Evolutionary conservation across 106 monocot genomes (phyloP).

Genomic region (Acorus gramineus): DNA sequence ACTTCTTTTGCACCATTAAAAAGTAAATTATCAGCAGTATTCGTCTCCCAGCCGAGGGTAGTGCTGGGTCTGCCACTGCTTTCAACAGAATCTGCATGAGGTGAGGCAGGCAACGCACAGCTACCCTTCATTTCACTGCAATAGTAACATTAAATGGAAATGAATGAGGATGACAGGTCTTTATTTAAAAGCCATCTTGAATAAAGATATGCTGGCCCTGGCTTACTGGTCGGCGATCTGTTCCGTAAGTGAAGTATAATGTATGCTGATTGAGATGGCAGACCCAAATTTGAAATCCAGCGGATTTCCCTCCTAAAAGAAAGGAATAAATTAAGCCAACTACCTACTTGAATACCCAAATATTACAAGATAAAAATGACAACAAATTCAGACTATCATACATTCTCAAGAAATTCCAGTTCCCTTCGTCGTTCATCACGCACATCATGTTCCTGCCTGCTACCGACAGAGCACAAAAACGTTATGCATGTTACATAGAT

Average conservation of each 20-base stretch:
- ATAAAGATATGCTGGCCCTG: slow-evolving; percentile 23
- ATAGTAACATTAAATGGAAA: slow-evolving; percentile 5
- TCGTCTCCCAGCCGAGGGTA: slow-evolving; percentile 45
- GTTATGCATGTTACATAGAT: neutral
- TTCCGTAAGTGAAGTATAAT: slow-evolving; percentile 70
- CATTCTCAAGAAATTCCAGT: slow-evolving; percentile 85
- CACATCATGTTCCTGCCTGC: slow-evolving; percentile 75
- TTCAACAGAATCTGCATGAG: slow-evolving; percentile 86
- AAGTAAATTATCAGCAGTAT: slow-evolving; percentile 80
- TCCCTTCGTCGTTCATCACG: slow-evolving; percentile 81
- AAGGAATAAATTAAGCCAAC: neutral
- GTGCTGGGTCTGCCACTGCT: slow-evolving; percentile 60
- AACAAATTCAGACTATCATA: slow-evolving; percentile 1
- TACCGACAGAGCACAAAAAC: slow-evolving; percentile 3
- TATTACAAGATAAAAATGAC: too few species aligned
- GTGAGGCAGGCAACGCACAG: slow-evolving; percentile 61
- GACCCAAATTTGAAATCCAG: slow-evolving; percentile 75
- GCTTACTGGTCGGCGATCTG: slow-evolving; percentile 49
- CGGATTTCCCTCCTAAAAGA: slow-evolving; percentile 79
- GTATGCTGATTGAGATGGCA: slow-evolving; percentile 55
- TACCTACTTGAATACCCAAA: too few species aligned
- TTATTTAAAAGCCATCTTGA: too few species aligned
- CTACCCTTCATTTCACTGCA: slow-evolving; percentile 82
- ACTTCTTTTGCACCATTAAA: slow-evolving; percentile 53
- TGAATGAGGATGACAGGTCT: neutral